These are phyloP conservation scores for Xylariaceae sp. DNA, from an alignment of 2,329 filamentous ascomycete species.

Conservation along the genomic window DNA sequence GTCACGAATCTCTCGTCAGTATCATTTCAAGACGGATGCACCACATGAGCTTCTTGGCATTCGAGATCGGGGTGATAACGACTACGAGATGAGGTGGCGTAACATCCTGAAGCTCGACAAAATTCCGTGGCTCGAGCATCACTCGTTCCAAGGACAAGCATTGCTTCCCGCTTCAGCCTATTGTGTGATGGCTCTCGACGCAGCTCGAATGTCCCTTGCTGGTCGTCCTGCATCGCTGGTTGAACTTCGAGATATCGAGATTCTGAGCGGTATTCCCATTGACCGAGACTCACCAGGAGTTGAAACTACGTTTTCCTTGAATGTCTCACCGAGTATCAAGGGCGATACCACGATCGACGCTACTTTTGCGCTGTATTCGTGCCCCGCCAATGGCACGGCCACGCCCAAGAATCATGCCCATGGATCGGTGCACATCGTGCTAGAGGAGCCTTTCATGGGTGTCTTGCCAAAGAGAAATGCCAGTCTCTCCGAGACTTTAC, in stretches of 20 bases:
- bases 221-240: slow-evolving; percentile 24
- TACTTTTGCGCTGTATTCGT: slow-evolving; percentile 34
- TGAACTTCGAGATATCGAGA: slow-evolving; percentile 28
- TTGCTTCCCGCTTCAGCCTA: slow-evolving; percentile 45
- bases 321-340: not conserved
- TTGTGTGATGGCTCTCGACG: slow-evolving; percentile 43
- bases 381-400: slow-evolving; percentile 29
- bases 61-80: slow-evolving; percentile 35
- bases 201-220: slow-evolving; percentile 30
- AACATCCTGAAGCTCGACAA: slow-evolving; percentile 37
- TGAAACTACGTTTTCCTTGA: slow-evolving; percentile 36
- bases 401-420: slow-evolving; percentile 36
- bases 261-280: slow-evolving; percentile 27
- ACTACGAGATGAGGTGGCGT: slow-evolving; percentile 36
- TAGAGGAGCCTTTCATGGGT: slow-evolving; percentile 27
- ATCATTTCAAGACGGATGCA: slow-evolving; percentile 28
- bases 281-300: slow-evolving; percentile 31
- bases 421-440: slow-evolving; percentile 31
- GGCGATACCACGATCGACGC: slow-evolving; percentile 27
- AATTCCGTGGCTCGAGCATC: slow-evolving; percentile 38
- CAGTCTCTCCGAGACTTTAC: slow-evolving; percentile 31
- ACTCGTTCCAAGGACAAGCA: slow-evolving; percentile 40
- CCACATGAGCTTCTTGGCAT: slow-evolving; percentile 38
- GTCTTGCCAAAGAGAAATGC: slow-evolving; percentile 27
- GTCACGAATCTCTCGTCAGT: slow-evolving; percentile 39